Conservation (phyloP, 345 rosid species). For the Pistacia integerrima region DNA sequence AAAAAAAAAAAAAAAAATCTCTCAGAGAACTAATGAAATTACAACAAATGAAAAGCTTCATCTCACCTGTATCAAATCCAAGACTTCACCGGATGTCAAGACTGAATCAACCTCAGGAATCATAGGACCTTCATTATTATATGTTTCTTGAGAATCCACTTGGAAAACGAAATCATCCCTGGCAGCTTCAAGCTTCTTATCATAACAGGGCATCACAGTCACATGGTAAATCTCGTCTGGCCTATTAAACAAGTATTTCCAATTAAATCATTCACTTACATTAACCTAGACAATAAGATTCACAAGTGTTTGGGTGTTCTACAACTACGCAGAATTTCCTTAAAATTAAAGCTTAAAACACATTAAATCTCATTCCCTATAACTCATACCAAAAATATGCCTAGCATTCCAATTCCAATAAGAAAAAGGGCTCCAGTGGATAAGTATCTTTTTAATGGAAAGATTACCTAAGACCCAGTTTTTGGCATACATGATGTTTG, state of each 20-base stretch:
- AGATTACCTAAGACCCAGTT: slow-evolving; percentile 72
- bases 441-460: not conserved
- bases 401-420: not conserved
- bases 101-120: slow-evolving; percentile 93
- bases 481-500: slow-evolving; percentile 65
- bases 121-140: slow-evolving; percentile 23
- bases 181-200: slow-evolving; percentile 94
- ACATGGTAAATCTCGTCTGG: slow-evolving; percentile 85
- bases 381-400: not conserved
- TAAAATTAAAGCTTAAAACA: not conserved
- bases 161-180: slow-evolving; percentile 83
- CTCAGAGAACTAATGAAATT: slow-evolving; percentile 8
- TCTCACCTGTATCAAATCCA: slow-evolving; percentile 82
- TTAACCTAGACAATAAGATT: not conserved
- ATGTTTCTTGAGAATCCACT: slow-evolving; percentile 37
- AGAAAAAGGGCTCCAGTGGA: not conserved
- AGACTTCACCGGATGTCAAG: slow-evolving; percentile 84
- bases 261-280: slow-evolving; percentile 14
- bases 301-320: not conserved
- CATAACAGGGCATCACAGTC: slow-evolving; percentile 97
- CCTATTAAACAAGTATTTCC: slow-evolving; percentile 43
- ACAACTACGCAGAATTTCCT: not conserved
- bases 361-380: not conserved
- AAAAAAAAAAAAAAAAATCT: not conserved
- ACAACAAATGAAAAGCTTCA: slow-evolving; percentile 12